phyloP scores from a whole-genome alignment of 73 alveolate species.

The Paraurostyla sp. region DNA sequence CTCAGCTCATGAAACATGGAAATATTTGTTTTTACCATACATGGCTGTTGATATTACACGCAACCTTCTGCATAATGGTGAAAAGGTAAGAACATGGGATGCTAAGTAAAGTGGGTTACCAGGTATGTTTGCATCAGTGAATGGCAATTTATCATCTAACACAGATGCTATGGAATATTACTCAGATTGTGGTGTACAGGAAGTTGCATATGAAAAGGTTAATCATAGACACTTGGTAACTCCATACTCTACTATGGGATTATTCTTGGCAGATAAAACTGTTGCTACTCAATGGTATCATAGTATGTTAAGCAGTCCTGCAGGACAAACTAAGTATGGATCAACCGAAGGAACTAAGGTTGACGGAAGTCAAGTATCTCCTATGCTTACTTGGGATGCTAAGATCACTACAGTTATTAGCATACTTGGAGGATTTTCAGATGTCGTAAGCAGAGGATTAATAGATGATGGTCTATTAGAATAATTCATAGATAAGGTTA shows the following conservation, averaged over 20 bases:
- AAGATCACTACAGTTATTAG: slow-evolving; percentile 64
- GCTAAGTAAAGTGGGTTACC: slow-evolving; percentile 56
- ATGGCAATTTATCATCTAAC: slow-evolving; percentile 62
- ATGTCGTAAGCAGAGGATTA: slow-evolving; percentile 9
- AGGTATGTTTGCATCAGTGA: slow-evolving; percentile 76
- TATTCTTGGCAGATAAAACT: slow-evolving; percentile 48
- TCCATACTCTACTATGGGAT: slow-evolving; percentile 67
- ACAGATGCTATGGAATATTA: slow-evolving; percentile 56
- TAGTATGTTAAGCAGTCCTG: slow-evolving; percentile 63
- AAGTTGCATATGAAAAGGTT: slow-evolving; percentile 56
- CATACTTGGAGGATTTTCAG: slow-evolving; percentile 46
- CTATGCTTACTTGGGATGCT: slow-evolving; percentile 65
- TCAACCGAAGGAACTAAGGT: slow-evolving; percentile 53
- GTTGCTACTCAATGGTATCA: slow-evolving; percentile 60
- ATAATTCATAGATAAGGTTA: background rate
- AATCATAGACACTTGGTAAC: slow-evolving; percentile 47
- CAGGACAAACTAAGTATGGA: slow-evolving; percentile 54
- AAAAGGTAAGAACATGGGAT: slow-evolving; percentile 75
- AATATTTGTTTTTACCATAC: slow-evolving; percentile 34
- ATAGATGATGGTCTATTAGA: background rate
- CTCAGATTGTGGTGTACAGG: slow-evolving; percentile 67
- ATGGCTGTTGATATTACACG: background rate
- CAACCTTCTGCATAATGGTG: slow-evolving; percentile 54
- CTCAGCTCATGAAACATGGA: slow-evolving; percentile 65
- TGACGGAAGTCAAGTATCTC: slow-evolving; percentile 57